Conservation (phyloP, 192 early-diverging fungal species). For the Backusella sp. region DNA sequence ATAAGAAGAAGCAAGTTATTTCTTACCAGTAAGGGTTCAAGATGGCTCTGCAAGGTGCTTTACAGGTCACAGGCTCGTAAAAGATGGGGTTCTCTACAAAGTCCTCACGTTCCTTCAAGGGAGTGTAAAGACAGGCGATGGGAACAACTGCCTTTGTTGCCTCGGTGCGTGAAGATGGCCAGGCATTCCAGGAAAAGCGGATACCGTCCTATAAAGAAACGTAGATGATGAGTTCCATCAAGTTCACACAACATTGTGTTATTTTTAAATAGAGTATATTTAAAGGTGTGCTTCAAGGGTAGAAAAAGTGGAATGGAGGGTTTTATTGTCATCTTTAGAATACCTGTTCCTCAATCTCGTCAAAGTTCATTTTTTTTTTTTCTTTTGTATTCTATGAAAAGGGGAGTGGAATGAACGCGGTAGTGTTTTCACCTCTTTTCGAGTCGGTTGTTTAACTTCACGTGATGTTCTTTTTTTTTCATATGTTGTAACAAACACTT, state of each 20-base stretch:
- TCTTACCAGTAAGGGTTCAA: constrained; percentile 96
- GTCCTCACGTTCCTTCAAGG: constrained; percentile 88
- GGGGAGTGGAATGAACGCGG: background rate
- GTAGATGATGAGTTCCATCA: background rate
- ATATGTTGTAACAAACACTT: background rate
- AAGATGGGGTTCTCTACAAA: constrained; percentile 68
- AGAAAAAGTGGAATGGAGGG: background rate
- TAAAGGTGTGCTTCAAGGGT: background rate
- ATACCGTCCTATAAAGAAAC: constrained; percentile 72
- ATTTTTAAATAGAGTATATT: background rate
- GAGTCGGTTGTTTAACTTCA: background rate
- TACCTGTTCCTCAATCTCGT: constrained; percentile 83
- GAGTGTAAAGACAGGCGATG: constrained; percentile 90
- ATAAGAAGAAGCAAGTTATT: no score
- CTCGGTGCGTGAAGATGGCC: constrained; percentile 90
- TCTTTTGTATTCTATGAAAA: background rate
- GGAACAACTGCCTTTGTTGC: constrained; percentile 95
- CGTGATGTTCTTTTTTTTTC: background rate
- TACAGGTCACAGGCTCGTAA: constrained; percentile 98
- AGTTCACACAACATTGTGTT: no score
- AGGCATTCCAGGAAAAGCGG: constrained; percentile 97
- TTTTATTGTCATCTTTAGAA: background rate
- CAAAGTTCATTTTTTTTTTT: constrained; percentile 70
- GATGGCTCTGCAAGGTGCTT: constrained; percentile 90
- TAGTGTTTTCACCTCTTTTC: background rate